Percentiles rank a stretch among this genome's conserved stretches.
Evolutionary conservation across 768 basidiomycete species (phyloP).

Genomic region (Tylopilus balloui): DNA sequence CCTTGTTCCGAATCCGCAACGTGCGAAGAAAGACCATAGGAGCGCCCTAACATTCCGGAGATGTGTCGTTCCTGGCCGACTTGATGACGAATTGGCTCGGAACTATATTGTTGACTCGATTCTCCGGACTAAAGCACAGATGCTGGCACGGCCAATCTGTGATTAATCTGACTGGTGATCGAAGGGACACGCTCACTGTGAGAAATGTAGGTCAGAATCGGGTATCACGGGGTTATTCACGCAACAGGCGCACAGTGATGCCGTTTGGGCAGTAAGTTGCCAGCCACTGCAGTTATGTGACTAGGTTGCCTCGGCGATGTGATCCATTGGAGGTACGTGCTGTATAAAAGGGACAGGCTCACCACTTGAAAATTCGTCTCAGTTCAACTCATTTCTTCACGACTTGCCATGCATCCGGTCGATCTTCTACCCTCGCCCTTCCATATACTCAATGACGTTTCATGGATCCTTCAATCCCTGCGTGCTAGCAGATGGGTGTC

Average conservation of each 20-base stretch:
- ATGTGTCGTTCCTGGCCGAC: slow-evolving; percentile 24
- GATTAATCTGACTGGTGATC: slow-evolving; percentile 15
- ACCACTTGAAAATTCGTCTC: slow-evolving; percentile 1
- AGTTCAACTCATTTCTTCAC: slow-evolving; percentile 3
- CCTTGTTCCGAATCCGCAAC: slow-evolving; percentile 4
- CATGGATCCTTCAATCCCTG: slow-evolving; percentile 45
- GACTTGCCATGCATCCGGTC: slow-evolving; percentile 24
- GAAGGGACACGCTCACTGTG: slow-evolving; percentile 13
- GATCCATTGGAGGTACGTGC: slow-evolving; percentile 19
- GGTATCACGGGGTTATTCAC: slow-evolving; percentile 22
- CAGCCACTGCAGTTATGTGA: slow-evolving; percentile 32
- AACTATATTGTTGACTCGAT: slow-evolving; percentile 12
- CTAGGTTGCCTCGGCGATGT: slow-evolving; percentile 33
- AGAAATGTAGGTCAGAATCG: slow-evolving; percentile 16
- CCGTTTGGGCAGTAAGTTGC: slow-evolving; percentile 24
- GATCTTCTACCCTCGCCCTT: slow-evolving; percentile 52
- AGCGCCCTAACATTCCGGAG: slow-evolving; percentile 7
- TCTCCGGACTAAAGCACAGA: slow-evolving; percentile 19
- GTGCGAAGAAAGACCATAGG: slow-evolving; percentile 13
- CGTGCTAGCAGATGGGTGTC: slow-evolving; percentile 31
- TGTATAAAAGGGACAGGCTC: slow-evolving; percentile 30
- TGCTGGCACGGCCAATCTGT: slow-evolving; percentile 20
- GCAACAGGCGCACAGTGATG: slow-evolving; percentile 25
- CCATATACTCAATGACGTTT: slow-evolving; percentile 44
- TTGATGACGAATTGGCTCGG: slow-evolving; percentile 13